phyloP scores from a whole-genome alignment of 306 rosid genomes.

The Sphenostylis stenocarpa region DNA sequence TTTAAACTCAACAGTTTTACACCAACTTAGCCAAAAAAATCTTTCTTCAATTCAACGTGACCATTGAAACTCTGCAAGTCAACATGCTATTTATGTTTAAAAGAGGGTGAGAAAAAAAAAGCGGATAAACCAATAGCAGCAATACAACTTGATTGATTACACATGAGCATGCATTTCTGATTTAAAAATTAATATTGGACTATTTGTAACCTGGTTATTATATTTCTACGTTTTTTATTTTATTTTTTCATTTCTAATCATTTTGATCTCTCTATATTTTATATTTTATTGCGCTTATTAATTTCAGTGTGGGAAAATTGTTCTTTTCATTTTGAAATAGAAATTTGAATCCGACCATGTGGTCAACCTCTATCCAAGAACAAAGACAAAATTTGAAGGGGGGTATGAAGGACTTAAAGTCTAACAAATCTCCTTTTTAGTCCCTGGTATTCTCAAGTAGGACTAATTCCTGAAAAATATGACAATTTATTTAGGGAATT shows the following conservation, averaged over 20 bases:
- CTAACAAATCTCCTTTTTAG: not conserved
- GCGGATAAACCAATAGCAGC: not conserved
- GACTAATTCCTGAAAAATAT: not conserved
- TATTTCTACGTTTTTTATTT: no score
- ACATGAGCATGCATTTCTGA: no score
- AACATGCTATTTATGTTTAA: not conserved
- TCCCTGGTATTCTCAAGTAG: not conserved
- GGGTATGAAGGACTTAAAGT: not conserved
- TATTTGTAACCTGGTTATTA: no score
- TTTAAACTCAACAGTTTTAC: not conserved
- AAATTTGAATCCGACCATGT: not conserved
- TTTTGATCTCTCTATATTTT: no score
- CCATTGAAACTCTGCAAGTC: not conserved
- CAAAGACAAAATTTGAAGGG: not conserved
- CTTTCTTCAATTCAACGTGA: not conserved
- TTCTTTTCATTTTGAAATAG: not conserved
- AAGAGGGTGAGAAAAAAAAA: not conserved
- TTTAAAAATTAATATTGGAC: no score
- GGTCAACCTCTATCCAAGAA: not conserved
- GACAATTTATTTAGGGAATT: not conserved
- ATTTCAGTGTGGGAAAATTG: not conserved
- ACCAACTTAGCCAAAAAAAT: not conserved
- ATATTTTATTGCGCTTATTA: no score
- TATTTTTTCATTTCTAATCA: no score
- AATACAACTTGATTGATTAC: no score